Evolutionary conservation across 2,329 filamentous ascomycete species (phyloP), one percentile per base, ranked within the genome.

Genomic region (Curvularia spicifera): DNA sequence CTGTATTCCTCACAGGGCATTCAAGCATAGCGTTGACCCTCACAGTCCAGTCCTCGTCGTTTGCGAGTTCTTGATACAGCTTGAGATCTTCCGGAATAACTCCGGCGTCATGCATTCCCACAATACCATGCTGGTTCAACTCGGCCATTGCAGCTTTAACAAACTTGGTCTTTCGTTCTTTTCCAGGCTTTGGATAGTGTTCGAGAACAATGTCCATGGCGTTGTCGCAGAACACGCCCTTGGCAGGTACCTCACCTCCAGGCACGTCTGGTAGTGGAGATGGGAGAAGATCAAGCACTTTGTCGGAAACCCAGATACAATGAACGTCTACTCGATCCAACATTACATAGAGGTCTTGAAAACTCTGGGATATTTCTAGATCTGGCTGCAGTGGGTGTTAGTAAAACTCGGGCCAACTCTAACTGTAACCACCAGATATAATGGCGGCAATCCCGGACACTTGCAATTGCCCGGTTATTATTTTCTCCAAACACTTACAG

Each of bases 141-240:
- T 83, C 82, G 12, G 68, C 70, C 84, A 90, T 89, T 12, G 88
- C 88, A 5, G 83, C 82, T 48, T 80, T 81, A 55, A 90, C 74
- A 59, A 84, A 87, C 24, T 71, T 74, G 5, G 80, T 79, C 68
- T 86, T 88, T 63, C 80, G 81, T n/a, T 79, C 78, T 5, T 73
- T 74, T 44, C 78, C 79, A 0, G 87, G 85, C 56, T 82, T 82
- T 1, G 87, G 87, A 79, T 86, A 88, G 18, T 84, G 66, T 2
- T 79, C 75, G 56, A 81, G 78, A 35, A 89, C 81, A 50, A 88
- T 73, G 43, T 88, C 85, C 83, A 90, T 89, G 24, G 88, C 88
- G 68, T 90, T 90, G 73, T 91, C 88, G 69, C 89, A 91, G 65
- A 91, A 90, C 9, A 91, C 87, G 42, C 89, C 88, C 67, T 83